Percentiles rank a stretch among this genome's conserved stretches.
phyloP scores from a whole-genome alignment of 1,284 basidiomycete genomes.

The Boletus sp. region DNA sequence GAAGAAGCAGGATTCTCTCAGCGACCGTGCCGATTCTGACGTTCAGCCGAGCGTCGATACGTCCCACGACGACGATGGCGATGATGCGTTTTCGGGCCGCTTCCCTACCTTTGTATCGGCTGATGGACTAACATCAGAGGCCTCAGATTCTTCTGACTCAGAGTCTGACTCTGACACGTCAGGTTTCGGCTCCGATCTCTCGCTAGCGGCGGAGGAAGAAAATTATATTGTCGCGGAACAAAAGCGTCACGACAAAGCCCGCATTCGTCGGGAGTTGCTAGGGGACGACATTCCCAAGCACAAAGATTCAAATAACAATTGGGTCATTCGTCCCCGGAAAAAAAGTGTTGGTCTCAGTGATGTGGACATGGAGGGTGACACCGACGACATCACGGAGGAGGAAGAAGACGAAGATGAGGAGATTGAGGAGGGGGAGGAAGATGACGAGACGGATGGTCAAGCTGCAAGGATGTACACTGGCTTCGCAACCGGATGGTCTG shows the following conservation, averaged over 20 bases:
- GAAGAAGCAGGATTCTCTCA: conserved; percentile 31
- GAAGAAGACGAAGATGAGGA: conserved; percentile 54
- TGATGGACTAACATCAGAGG: conserved; percentile 48
- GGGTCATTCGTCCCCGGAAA: conserved; percentile 67
- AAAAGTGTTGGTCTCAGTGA: conserved; percentile 62
- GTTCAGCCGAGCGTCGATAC: conserved; percentile 18
- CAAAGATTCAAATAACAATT: conserved; percentile 48
- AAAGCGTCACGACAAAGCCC: conserved; percentile 41
- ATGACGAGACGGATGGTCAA: conserved; percentile 43
- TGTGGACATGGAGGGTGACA: conserved; percentile 51
- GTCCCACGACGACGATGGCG: conserved; percentile 28
- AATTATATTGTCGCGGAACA: conserved; percentile 52
- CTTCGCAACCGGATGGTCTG: conserved; percentile 65
- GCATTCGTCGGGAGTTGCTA: conserved; percentile 52
- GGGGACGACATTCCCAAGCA: conserved; percentile 48
- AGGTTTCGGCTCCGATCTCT: conserved; percentile 52
- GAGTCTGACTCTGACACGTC: conserved; percentile 34
- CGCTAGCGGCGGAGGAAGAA: conserved; percentile 60
- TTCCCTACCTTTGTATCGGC: conserved; percentile 72
- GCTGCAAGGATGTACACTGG: conserved; percentile 48
- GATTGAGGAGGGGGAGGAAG: conserved; percentile 33
- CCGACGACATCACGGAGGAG: conserved; percentile 41
- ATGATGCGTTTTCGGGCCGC: conserved; percentile 37
- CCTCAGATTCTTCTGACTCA: conserved; percentile 40
- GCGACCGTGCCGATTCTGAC: conserved; percentile 35